Conservation (phyloP, 345 rosid genomes). For the Gossypium herbaceum region DNA sequence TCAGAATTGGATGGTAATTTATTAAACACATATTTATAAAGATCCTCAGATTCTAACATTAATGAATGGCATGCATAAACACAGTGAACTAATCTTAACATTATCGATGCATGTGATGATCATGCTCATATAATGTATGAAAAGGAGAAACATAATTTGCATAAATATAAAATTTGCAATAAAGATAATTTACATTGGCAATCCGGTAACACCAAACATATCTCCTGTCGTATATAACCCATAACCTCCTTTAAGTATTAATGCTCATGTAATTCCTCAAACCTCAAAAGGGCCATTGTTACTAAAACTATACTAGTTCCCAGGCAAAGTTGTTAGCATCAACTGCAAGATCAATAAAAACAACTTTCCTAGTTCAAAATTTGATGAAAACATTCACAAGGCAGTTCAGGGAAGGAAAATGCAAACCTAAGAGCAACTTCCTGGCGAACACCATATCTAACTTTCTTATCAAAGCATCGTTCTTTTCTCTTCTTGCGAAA, state of each 20-base stretch:
- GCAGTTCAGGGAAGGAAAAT: not conserved
- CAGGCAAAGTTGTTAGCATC: not conserved
- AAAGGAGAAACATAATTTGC: not conserved
- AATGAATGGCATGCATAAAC: not conserved
- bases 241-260: not conserved
- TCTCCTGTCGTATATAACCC: not conserved
- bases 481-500: slow-evolving; percentile 92
- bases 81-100: not conserved
- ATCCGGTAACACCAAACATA: too few species aligned
- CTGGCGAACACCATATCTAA: slow-evolving; percentile 89
- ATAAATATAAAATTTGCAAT: not conserved
- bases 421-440: slow-evolving; percentile 89
- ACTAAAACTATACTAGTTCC: not conserved
- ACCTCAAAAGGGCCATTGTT: not conserved
- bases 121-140: not conserved
- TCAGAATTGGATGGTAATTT: not conserved
- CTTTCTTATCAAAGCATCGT: slow-evolving; percentile 91
- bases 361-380: not conserved
- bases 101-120: not conserved
- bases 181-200: too few species aligned
- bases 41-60: not conserved
- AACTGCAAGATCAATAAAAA: not conserved
- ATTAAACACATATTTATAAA: not conserved
- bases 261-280: not conserved
- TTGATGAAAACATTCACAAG: not conserved